Conservation (phyloP, 352 stramenopile species). For the Peronospora belbahrii region DNA sequence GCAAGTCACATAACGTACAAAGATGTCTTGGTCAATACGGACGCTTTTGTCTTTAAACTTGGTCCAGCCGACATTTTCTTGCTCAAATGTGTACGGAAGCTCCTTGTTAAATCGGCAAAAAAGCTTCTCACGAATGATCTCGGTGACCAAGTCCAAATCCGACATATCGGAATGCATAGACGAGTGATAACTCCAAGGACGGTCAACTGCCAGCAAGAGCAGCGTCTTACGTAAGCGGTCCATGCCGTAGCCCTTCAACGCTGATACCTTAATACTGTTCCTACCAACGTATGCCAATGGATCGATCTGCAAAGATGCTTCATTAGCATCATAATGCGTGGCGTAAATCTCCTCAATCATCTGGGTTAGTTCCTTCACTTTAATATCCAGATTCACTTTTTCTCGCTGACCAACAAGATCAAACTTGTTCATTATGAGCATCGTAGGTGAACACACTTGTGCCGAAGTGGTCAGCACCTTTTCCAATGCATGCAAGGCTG, state of each 20-base stretch:
- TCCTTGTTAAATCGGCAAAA: constrained; percentile 85
- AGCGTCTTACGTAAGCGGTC: constrained; percentile 54
- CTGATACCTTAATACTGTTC: constrained; percentile 74
- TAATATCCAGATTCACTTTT: constrained; percentile 46
- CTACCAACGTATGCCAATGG: constrained; percentile 65
- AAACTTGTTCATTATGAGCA: constrained; percentile 86
- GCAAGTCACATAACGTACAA: constrained; percentile 41
- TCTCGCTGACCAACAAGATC: constrained; percentile 54
- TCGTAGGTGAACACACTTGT: constrained; percentile 63
- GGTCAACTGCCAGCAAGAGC: constrained; percentile 56
- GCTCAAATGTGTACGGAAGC: constrained; percentile 73
- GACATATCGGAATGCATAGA: constrained; percentile 80
- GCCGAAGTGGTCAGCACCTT: constrained; percentile 77
- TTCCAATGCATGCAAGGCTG: constrained; percentile 64
- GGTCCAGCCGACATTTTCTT: constrained; percentile 83
- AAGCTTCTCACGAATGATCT: constrained; percentile 86
- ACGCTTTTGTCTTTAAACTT: constrained; percentile 81
- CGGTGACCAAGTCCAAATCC: constrained; percentile 72
- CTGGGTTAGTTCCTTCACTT: constrained; percentile 68
- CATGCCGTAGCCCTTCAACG: constrained; percentile 63
- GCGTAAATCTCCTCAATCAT: constrained; percentile 79
- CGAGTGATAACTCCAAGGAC: constrained; percentile 80
- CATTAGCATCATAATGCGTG: constrained; percentile 51
- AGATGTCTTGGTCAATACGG: constrained; percentile 84
- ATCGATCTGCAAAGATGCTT: constrained; percentile 45